Base-by-base conservation (phyloP, 495 filamentous ascomycete genomes). In the Lepraria neglecta region DNA sequence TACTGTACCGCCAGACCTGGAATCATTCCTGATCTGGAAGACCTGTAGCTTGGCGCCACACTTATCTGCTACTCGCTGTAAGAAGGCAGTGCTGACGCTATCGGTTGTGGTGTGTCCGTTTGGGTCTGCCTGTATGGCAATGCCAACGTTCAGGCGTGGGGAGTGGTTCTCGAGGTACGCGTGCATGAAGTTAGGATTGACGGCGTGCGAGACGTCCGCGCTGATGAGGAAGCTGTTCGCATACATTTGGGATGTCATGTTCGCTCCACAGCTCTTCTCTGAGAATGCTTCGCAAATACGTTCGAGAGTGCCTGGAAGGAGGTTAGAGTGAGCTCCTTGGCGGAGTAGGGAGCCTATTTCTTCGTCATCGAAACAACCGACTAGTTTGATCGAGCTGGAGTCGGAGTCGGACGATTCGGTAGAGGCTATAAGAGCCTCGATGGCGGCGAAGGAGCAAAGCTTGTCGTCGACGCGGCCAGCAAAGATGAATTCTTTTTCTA, bases 401-500 rank as follows among this genome's bases (percentile, higher is more conserved):
- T 74, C 71, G 15, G 60, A 14, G 12, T 65, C 56, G 27, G 60
- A 54, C 15, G 51, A 38, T 24, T 35, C n/a, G 14, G 81, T 73
- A 43, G 86, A 85, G 64, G 83, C 82, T 19, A 97, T 77, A 0
- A 98, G 84, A 5, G 84, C 94, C 74, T 95, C 85, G 58, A 96
- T 85, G 17, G 94, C 94, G 15, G 91, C 83, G 81, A 87, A 98
- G 54, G 88, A 92, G 80, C 94, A 97, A 57, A 98, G 85, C 74
- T 96, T 97, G 72, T 98, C 94, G 72, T 98, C 94, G 67, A 98
- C 91, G 50, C 94, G 87, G 59, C 91, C 90, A 50, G 89, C 94
- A 65, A 92, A 97, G 71, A 98, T 92, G 75, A 98, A 84, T 65
- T 97, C 94, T 70, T 90, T 91, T 66, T 94, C 89, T 45, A 98